Conservation (phyloP, 768 basidiomycete species). For the Phanerodontia chrysosporium region DNA sequence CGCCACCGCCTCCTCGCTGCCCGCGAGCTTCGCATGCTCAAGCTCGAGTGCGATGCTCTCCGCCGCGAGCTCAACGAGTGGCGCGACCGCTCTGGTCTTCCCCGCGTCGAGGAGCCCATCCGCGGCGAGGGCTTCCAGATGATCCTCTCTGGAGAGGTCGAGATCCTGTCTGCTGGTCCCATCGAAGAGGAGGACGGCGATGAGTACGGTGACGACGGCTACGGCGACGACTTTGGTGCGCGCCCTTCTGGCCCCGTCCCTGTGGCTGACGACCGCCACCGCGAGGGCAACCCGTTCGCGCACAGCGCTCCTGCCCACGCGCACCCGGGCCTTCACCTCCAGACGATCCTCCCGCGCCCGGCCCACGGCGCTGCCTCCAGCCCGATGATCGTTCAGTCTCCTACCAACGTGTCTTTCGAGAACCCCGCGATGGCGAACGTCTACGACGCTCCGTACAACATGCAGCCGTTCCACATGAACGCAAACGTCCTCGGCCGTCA, state of each 20-base stretch:
- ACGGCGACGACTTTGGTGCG: constrained; percentile 30
- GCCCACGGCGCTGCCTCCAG: constrained; percentile 20
- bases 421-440: constrained; percentile 46
- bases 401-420: constrained; percentile 42
- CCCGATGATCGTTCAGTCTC: constrained; percentile 44
- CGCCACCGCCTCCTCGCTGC: constrained; percentile 79
- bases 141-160: constrained; percentile 67
- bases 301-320: constrained; percentile 25
- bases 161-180: constrained; percentile 47
- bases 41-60: constrained; percentile 80
- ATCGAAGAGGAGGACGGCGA: constrained; percentile 55
- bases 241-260: constrained; percentile 21
- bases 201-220: constrained; percentile 38
- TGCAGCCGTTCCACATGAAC: constrained; percentile 24
- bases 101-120: constrained; percentile 67
- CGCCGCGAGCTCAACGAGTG: constrained; percentile 92
- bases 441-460: constrained; percentile 35
- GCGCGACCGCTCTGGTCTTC: constrained; percentile 73
- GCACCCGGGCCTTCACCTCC: constrained; percentile 24
- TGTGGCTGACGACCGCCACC: constrained; percentile 20
- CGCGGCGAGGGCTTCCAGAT: constrained; percentile 70
- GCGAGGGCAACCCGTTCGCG: constrained; percentile 31
- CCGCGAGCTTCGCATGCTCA: constrained; percentile 74
- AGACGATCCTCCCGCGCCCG: constrained; percentile 30
- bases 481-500: constrained; percentile 19